A percentile compares a stretch with the other conserved stretches of the same genome.
These are phyloP conservation scores for Onygenales sp. DNA, from an alignment of 2,329 filamentous ascomycete genomes.

Conservation along the genomic window DNA sequence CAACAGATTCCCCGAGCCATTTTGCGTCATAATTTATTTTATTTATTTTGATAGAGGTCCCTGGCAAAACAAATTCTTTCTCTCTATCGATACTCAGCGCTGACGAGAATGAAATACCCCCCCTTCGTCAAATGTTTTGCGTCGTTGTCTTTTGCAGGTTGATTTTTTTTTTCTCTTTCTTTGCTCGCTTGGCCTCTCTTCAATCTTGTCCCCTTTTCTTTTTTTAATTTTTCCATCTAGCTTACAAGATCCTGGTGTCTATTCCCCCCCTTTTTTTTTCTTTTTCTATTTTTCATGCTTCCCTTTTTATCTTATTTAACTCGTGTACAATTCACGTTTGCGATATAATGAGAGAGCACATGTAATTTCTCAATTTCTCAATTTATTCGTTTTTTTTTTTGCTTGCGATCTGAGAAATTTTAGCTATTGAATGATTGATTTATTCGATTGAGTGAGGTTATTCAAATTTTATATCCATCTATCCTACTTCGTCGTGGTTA, in stretches of 20 bases:
- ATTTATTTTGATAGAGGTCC: too few species aligned
- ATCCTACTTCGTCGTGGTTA: too few species aligned
- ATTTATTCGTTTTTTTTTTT: too few species aligned
- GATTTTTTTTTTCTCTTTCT: neutral
- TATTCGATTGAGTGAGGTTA: too few species aligned
- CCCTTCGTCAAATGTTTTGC: neutral
- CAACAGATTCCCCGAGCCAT: too few species aligned
- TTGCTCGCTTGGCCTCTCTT: neutral
- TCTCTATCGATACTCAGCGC: neutral
- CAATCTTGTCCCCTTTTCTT: neutral
- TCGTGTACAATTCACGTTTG: neutral
- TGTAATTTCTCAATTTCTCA: neutral
- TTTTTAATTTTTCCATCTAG: neutral
- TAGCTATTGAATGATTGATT: too few species aligned
- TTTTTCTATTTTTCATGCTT: neutral
- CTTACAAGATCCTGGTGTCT: neutral
- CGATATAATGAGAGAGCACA: conserved; percentile 1
- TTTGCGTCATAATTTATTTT: too few species aligned
- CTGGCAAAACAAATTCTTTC: neutral
- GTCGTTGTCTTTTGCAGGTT: neutral
- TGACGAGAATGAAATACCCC: neutral
- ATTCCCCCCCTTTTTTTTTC: neutral
- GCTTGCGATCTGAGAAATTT: too few species aligned
- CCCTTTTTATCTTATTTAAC: neutral
- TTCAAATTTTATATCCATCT: too few species aligned